Evolutionary conservation across 2,329 filamentous ascomycete species (phyloP), one percentile per base, ranked within the genome.

Genomic region (Penicillium sp.): DNA sequence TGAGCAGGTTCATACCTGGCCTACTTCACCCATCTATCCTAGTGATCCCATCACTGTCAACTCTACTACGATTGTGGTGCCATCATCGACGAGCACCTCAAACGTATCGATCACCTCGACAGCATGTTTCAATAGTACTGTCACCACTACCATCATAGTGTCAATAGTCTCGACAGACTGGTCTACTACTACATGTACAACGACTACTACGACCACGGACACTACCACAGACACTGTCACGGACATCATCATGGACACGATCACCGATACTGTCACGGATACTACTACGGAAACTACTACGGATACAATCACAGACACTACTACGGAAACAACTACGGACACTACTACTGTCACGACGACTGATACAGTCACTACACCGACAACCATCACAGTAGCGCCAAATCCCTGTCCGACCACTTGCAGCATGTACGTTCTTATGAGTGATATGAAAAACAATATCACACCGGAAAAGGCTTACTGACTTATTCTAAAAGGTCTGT

Each of bases 321-420:
- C n/a, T 15, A 52, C 42, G 3, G 45, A 49, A 2, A 54, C 49
- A 24, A 28, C 45, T 15, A 42, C 21, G 8, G 45, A 52, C 13
- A 52, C 45, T 16, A 34, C 36, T n/a, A 47, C 52, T 6, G 53
- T 51, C 1, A 44, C 52, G 5, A 47, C 34, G 8, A 50, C 47
- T 24, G 26, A 31, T 21, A 21, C 18, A 21, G 18, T 18, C 4
- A 38, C 34, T 10, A 47, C 53, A 39, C 53, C 52, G 26, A 56
- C 55, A 6, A 56, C 55, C 24, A 58, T 58, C 24, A 58, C 55
- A 13, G 39, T 29, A 21, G 34, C 52, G 18, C 55, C 55, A 28
- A 58, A 58, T 39, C 55, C 55, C 42, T 58, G 55, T 24, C 55
- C 55, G 24, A 58, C 55, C 12, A 52, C 49, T 18, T 58, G 55